These are phyloP conservation scores for Neofusicoccum umdonicola DNA, from an alignment of 2,329 filamentous ascomycete species.

Conservation along the genomic window DNA sequence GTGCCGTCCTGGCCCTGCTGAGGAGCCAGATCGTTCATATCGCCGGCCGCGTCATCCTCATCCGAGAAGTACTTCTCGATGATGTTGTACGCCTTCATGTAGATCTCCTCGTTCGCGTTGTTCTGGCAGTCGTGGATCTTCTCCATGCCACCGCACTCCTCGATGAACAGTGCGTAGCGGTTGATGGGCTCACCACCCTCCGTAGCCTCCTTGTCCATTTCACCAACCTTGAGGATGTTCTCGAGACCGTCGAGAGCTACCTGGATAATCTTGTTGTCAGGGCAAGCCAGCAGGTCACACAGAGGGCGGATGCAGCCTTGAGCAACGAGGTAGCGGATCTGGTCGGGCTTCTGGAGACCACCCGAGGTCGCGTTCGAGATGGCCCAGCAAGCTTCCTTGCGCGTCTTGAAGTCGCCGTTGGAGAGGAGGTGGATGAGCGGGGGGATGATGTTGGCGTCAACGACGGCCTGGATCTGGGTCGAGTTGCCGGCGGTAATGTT, in stretches of 20 bases:
- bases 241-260: conserved; percentile 95
- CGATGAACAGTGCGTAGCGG: conserved; percentile 95
- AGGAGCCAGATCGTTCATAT: conserved; percentile 78
- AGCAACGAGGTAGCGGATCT: conserved; percentile 90
- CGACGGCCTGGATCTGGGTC: conserved; percentile 92
- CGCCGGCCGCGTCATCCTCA: conserved; percentile 77
- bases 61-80: conserved; percentile 99
- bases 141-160: conserved; percentile 98
- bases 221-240: conserved; percentile 99
- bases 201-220: conserved; percentile 92
- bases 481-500: conserved; percentile 99
- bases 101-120: conserved; percentile 99
- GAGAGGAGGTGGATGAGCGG: conserved; percentile 93
- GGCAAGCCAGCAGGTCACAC: conserved; percentile 91
- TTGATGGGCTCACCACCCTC: conserved; percentile 79
- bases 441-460: conserved; percentile 95
- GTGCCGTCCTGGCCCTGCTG: conserved; percentile 69
- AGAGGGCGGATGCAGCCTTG: conserved; percentile 97
- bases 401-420: conserved; percentile 97
- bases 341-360: conserved; percentile 96
- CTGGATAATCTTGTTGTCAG: conserved; percentile 99
- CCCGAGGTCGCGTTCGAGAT: conserved; percentile 98
- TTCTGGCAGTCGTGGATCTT: conserved; percentile 99
- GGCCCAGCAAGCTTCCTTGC: conserved; percentile 99
- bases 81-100: conserved; percentile 99